Conservation (phyloP, 306 rosid species). For the Nissolia schottii region DNA sequence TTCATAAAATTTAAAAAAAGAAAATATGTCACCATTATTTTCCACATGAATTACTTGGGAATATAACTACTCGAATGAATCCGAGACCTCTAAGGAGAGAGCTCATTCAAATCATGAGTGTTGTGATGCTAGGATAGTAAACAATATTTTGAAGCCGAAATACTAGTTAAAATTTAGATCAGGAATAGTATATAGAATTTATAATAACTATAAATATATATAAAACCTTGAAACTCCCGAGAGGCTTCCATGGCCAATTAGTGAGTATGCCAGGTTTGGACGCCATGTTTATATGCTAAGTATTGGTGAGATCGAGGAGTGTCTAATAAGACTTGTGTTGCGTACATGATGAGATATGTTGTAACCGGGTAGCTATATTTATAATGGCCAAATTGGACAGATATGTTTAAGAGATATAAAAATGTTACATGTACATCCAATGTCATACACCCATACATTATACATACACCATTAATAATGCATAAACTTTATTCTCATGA, state of each 20-base stretch:
- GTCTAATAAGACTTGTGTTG: background rate
- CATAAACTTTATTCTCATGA: no score
- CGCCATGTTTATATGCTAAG: background rate
- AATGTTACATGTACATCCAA: no score
- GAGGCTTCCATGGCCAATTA: conserved; percentile 38
- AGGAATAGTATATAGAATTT: no score
- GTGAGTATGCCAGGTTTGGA: conserved; percentile 37
- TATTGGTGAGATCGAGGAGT: background rate
- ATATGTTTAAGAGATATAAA: background rate
- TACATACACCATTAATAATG: no score
- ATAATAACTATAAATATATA: no score
- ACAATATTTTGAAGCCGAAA: background rate
- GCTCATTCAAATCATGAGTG: background rate
- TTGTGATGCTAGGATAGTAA: no score
- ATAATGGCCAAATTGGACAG: background rate
- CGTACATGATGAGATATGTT: background rate
- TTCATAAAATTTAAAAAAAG: background rate
- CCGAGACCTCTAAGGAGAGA: no score
- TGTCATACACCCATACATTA: no score
- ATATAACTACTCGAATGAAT: background rate
- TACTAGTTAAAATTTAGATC: no score
- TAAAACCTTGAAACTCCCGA: conserved; percentile 27
- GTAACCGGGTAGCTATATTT: background rate
- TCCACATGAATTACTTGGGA: background rate
- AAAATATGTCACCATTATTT: background rate